Percentiles rank a stretch among this genome's conserved stretches.
Evolutionary conservation across 805 yeast genomes (phyloP).

Genomic region (Hanseniaspora nectarophila): DNA sequence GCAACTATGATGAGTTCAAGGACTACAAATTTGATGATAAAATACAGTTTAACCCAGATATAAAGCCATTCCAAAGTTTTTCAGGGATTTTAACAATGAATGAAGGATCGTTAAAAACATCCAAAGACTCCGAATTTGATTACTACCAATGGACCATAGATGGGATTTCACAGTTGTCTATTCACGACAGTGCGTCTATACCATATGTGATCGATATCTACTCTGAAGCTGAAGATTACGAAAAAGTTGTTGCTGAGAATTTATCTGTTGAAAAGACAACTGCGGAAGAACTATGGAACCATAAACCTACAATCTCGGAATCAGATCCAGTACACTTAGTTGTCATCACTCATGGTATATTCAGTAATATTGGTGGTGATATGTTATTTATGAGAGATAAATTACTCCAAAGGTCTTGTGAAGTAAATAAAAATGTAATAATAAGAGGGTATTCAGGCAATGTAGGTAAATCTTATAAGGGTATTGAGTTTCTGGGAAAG

Average conservation of each 20-base stretch:
- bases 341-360: conserved; percentile 80
- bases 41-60: conserved; percentile 37
- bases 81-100: conserved; percentile 43
- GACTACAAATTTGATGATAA: conserved; percentile 29
- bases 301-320: conserved; percentile 39
- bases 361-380: conserved; percentile 81
- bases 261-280: conserved; percentile 32
- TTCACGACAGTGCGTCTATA: conserved; percentile 56
- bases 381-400: conserved; percentile 77
- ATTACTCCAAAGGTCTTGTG: conserved; percentile 41
- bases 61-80: conserved; percentile 64
- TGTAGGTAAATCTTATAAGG: conserved; percentile 78
- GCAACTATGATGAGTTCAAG: conserved; percentile 45
- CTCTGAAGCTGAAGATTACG: background rate
- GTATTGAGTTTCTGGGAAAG: conserved; percentile 72
- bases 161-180: conserved; percentile 65
- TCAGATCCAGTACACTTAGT: conserved; percentile 66
- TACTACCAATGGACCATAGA: conserved; percentile 68
- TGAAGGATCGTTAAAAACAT: conserved; percentile 26
- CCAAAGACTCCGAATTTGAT: conserved; percentile 18
- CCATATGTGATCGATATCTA: conserved; percentile 41
- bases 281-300: conserved; percentile 65
- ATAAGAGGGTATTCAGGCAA: conserved; percentile 77
- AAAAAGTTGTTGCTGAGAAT: conserved; percentile 17
- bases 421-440: conserved; percentile 51